Evolutionary conservation across 2,329 filamentous ascomycete species (phyloP).

Genomic region (Clonostachys rhizophaga): DNA sequence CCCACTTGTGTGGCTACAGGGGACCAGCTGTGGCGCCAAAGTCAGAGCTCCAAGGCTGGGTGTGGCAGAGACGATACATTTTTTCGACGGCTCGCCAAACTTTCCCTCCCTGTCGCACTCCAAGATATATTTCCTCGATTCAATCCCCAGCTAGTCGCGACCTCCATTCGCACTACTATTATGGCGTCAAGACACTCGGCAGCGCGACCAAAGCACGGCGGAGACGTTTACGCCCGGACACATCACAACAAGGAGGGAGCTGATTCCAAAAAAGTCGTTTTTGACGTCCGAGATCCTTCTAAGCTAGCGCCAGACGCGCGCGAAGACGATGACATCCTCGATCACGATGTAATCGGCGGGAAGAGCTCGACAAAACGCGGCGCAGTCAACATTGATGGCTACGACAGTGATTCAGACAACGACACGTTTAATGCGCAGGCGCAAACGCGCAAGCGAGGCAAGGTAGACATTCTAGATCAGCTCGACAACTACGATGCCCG

Average conservation of each 20-base stretch:
- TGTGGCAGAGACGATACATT: too few relatives aligned
- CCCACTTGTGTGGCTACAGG: too few relatives aligned
- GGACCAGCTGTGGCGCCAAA: too few relatives aligned
- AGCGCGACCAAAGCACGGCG: conserved; percentile 76
- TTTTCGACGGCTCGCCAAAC: too few relatives aligned
- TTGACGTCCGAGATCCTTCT: conserved; percentile 92
- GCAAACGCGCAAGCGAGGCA: conserved; percentile 47
- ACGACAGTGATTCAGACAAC: conserved; percentile 90
- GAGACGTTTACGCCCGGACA: conserved; percentile 74
- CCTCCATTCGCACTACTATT: too few relatives aligned
- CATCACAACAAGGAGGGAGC: conserved; percentile 49
- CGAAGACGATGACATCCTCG: conserved; percentile 68
- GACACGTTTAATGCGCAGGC: conserved; percentile 81
- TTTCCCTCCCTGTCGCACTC: too few relatives aligned
- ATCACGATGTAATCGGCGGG: conserved; percentile 89
- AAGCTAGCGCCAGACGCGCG: conserved; percentile 79
- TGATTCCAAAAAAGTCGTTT: conserved; percentile 73
- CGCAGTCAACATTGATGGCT: conserved; percentile 93
- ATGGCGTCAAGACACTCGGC: conserved; percentile 59
- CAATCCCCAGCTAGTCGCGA: too few relatives aligned
- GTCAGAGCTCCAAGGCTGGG: too few relatives aligned
- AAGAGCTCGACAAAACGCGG: conserved; percentile 78
- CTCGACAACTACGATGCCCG: conserved; percentile 50
- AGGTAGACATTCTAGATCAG: conserved; percentile 45
- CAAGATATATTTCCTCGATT: too few relatives aligned